Evolutionary conservation across 495 filamentous ascomycete genomes (phyloP).

Genomic region (Mycothermus thermophilus): DNA sequence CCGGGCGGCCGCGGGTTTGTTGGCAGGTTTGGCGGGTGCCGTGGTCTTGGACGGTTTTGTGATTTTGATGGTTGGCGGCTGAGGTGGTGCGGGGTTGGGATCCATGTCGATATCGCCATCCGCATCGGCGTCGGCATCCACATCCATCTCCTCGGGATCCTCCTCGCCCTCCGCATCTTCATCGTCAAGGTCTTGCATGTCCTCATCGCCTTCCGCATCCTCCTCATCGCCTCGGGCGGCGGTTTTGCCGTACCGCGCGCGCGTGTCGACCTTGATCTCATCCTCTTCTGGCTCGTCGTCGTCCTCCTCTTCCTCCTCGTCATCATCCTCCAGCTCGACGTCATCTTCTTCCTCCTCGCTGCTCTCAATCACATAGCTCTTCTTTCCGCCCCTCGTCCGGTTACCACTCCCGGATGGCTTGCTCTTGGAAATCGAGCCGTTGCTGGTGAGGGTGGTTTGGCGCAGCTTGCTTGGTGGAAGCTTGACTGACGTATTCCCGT

Average conservation of each 20-base stretch:
- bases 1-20: slow-evolving; percentile 6
- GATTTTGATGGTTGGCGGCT: slow-evolving; percentile 30
- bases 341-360: slow-evolving; percentile 39
- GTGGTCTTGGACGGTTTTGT: slow-evolving; percentile 22
- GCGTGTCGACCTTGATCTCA: slow-evolving; percentile 29
- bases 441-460: slow-evolving; percentile 57
- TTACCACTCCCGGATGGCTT: slow-evolving; percentile 16
- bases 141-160: slow-evolving; percentile 35
- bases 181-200: slow-evolving; percentile 17
- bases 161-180: slow-evolving; percentile 31
- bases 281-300: slow-evolving; percentile 19
- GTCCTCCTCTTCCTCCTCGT: slow-evolving; percentile 32
- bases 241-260: slow-evolving; percentile 19
- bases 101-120: slow-evolving; percentile 37
- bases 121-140: slow-evolving; percentile 33
- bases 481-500: slow-evolving; percentile 48
- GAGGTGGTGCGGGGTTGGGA: slow-evolving; percentile 17
- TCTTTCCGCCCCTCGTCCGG: slow-evolving; percentile 45
- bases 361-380: slow-evolving; percentile 53
- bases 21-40: slow-evolving; percentile 2
- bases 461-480: slow-evolving; percentile 70
- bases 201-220: slow-evolving; percentile 21
- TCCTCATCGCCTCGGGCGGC: no score
- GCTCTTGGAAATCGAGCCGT: no score
- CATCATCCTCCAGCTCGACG: slow-evolving; percentile 27